A percentile compares a stretch with the other conserved stretches of the same genome.
Evolutionary conservation across 345 rosid genomes (phyloP).

Genomic region (Hirschfeldia incana): DNA sequence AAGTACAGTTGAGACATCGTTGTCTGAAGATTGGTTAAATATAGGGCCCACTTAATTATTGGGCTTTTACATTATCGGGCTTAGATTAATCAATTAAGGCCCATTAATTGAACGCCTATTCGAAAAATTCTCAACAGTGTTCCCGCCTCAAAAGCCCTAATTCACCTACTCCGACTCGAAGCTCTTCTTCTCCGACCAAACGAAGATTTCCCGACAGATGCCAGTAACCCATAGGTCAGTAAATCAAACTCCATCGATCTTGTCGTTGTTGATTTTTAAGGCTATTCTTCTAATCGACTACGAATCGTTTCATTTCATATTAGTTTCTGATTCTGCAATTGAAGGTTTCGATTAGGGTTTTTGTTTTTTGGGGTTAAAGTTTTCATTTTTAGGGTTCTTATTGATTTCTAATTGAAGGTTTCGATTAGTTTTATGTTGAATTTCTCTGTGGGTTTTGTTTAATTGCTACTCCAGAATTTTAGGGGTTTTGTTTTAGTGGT

Average conservation of each 20-base stretch:
- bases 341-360: background rate
- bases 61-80: background rate
- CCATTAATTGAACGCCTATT: background rate
- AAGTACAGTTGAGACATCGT: background rate
- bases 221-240: conserved; percentile 30
- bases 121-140: conserved; percentile 19
- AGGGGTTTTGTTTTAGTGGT: background rate
- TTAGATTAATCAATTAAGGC: background rate
- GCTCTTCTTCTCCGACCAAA: background rate
- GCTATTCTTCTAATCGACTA: background rate
- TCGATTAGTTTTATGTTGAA: conserved; percentile 11
- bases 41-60: background rate
- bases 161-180: background rate
- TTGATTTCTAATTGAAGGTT: background rate
- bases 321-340: background rate
- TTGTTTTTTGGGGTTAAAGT: background rate
- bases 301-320: conserved; percentile 13
- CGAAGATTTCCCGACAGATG: conserved; percentile 22
- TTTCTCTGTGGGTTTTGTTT: background rate
- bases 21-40: background rate
- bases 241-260: background rate
- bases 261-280: background rate
- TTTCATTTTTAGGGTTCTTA: background rate
- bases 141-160: conserved; percentile 53
- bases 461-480: background rate